Base-by-base conservation (phyloP, 768 basidiomycete genomes). In the Trametes maxima region DNA sequence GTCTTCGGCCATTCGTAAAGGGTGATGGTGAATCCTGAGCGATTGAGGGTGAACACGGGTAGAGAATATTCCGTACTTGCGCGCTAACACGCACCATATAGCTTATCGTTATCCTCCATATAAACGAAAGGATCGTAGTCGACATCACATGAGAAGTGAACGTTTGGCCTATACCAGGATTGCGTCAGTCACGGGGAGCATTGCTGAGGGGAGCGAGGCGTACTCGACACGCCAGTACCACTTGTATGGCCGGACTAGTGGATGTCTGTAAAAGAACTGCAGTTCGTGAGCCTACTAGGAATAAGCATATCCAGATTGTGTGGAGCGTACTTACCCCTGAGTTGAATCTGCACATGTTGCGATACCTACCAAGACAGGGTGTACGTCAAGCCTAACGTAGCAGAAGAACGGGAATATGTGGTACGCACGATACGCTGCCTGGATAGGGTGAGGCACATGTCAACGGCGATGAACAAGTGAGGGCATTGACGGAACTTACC, bases 181-280 rank as follows among this genome's bases (percentile, higher is more conserved):
- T 74, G 12, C 4, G 28, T 33, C 28, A 33, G 28, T 8, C 28
- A 33, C 28, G 28, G 42, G 42, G 22, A 37, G 17, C 11, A 24
- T 11, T 3, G 42, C 37, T 4, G 5, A 12, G 4, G 21, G n/a
- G 8, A 11, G 7, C 24, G n/a, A 3, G 14, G 46, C 19, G 1
- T 70, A 84, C 84, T 90, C 88, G 47, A 91, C 82, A 12, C 89
- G 79, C 89, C 89, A 91, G 72, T 91, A 90, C 78, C 85, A 91
- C 51, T 85, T 80, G 68, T 86, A 90, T 46, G 82, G 75, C 59
- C 80, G 79, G 51, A 92, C 73, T 21, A 89, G 72, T 3, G 82
- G 80, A 67, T 92, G 89, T 45, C 77, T 74, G 81, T 84, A 92
- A 77, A 92, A 91, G 77, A 68, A 68, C 66, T 67, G 37, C 21